A percentile compares a stretch with the other conserved stretches of the same genome.
phyloP scores from a whole-genome alignment of 768 basidiomycete genomes.

The Agrocybe pediades region DNA sequence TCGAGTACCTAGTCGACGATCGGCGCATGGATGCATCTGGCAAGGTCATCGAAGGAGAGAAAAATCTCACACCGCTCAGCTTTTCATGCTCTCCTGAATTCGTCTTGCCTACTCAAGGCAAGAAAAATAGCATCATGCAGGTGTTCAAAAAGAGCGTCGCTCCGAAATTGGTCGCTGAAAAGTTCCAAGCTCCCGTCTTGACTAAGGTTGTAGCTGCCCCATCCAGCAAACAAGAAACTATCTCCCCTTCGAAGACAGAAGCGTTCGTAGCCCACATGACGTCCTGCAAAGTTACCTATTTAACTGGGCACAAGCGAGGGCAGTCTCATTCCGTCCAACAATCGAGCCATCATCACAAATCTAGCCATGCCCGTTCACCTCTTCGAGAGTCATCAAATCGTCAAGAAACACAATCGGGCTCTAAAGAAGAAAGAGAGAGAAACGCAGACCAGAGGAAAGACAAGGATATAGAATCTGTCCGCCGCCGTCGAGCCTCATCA shows the following conservation, averaged over 20 bases:
- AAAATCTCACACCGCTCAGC: conserved; percentile 67
- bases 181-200: conserved; percentile 42
- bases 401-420: background rate
- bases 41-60: conserved; percentile 63
- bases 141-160: conserved; percentile 70
- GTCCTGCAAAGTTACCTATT: conserved; percentile 11
- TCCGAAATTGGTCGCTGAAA: conserved; percentile 66
- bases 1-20: conserved; percentile 78
- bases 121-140: conserved; percentile 68
- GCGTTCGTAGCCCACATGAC: conserved; percentile 8
- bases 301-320: conserved; percentile 22
- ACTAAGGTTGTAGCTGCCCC: conserved; percentile 1
- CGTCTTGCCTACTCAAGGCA: conserved; percentile 63
- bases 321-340: conserved; percentile 19
- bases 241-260: conserved; percentile 1
- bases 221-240: background rate
- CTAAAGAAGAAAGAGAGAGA: background rate
- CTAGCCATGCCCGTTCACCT: background rate
- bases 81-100: conserved; percentile 77
- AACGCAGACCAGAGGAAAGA: background rate
- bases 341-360: background rate
- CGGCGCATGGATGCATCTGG: conserved; percentile 47
- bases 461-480: background rate
- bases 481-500: conserved; percentile 18
- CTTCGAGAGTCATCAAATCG: background rate